Base-by-base conservation (phyloP, 257 asterid species). In the Solanum sejunctum region DNA sequence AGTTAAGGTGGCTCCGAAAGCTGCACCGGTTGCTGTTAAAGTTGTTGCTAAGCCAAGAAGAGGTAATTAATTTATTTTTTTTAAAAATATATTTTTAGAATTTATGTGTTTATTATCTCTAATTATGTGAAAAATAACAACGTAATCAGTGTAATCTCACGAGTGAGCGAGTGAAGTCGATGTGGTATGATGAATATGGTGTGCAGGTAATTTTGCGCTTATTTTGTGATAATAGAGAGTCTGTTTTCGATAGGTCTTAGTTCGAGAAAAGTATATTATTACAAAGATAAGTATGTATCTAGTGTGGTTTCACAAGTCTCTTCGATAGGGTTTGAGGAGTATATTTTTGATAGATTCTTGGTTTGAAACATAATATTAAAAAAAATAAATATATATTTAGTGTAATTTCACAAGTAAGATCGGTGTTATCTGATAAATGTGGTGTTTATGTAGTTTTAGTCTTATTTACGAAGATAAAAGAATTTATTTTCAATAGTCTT, bases 1-100 rank as follows among this genome's bases (percentile, higher is more conserved):
- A 63, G 87, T 69, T 39, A 91, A 81, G 84, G 83, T 17, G 54
- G 86, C 90, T 13, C 86, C 96, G 2, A 91, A 90, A 87, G 79
- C 91, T 69, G 85, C 95, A 4, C 87, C 92, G 15, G 92, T 79
- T 66, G 88, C 93, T 67, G 89, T 93, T 12, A 93, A 93, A 89
- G 54, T 87, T 82, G 94, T 81, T 39, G 79, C 95, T 1, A 88
- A 87, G 80, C 91, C 90, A 32, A 92, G 95, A 90, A 91, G 98
- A 93, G 98, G 98, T 92, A 87, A 67, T 49, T 73, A 83, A 69
- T 81, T 45, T 32, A 2, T 57, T 41, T 85, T 4, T 8, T 7
- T 17, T 8, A 18, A 55, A 54, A 16, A 10, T 36, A 18, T 58
- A 45, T 47, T 58, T 32, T 67, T 12, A 43, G 81, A 7, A 2